Conservation (phyloP, 345 rosid species). For the Syzygium aqueum region DNA sequence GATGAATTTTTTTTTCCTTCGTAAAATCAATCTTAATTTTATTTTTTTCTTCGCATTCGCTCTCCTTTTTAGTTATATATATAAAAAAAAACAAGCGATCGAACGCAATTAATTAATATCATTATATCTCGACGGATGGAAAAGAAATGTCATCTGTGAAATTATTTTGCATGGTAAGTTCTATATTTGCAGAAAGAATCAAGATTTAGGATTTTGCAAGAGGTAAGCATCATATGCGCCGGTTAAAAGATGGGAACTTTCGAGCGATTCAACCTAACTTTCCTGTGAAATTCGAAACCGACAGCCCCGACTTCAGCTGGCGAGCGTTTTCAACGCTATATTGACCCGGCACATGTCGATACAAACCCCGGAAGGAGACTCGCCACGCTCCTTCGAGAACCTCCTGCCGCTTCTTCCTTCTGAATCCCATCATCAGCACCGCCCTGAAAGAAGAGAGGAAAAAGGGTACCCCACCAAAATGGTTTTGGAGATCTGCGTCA, state of each 20-base stretch:
- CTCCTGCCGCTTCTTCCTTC: neutral
- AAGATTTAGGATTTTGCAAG: neutral
- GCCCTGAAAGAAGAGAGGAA: neutral
- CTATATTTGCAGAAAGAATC: neutral
- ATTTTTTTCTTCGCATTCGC: neutral
- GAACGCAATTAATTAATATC: neutral
- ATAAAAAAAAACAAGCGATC: neutral
- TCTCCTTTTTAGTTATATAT: no score
- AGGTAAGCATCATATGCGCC: neutral
- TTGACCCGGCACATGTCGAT: neutral
- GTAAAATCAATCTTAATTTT: neutral
- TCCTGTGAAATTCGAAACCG: neutral
- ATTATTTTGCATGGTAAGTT: neutral
- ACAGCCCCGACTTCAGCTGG: neutral
- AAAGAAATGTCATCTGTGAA: neutral
- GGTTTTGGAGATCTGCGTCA: conserved; percentile 79
- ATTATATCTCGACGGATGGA: neutral
- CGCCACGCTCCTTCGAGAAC: neutral
- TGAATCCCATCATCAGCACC: neutral
- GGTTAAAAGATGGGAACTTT: neutral
- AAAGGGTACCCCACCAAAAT: conserved; percentile 5
- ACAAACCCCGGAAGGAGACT: neutral
- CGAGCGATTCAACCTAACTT: neutral
- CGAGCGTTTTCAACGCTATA: neutral
- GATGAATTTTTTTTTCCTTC: neutral